Evolutionary conservation across 805 yeast species (phyloP).

Genomic region (Priceomyces fermenticarens): DNA sequence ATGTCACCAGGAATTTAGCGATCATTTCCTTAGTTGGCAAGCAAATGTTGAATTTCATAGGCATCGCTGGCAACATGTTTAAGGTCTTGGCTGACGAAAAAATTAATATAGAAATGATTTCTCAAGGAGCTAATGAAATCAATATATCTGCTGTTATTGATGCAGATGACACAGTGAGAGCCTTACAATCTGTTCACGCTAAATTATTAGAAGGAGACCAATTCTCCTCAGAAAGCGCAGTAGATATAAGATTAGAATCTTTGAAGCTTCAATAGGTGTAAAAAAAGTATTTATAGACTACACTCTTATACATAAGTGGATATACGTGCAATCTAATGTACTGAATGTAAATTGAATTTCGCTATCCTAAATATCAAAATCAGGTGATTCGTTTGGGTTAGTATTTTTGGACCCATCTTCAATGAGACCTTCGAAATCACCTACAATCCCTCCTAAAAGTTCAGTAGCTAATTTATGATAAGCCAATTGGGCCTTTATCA

Average conservation of each 20-base stretch:
- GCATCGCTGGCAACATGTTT: conserved; percentile 97
- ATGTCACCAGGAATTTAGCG: conserved; percentile 81
- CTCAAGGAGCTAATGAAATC: conserved; percentile 97
- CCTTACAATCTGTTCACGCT: conserved; percentile 81
- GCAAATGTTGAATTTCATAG: conserved; percentile 94
- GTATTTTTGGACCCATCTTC: conserved; percentile 36
- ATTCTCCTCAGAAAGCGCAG: conserved; percentile 24
- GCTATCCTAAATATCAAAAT: conserved; percentile 24
- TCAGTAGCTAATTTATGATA: conserved; percentile 75
- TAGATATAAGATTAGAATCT: conserved; percentile 30
- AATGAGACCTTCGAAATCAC: conserved; percentile 59
- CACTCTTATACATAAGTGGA: background rate
- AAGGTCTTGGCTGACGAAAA: conserved; percentile 87
- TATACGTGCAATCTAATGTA: background rate
- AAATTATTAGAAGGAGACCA: conserved; percentile 54
- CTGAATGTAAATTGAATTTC: background rate
- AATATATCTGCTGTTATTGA: conserved; percentile 94
- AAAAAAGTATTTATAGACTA: background rate
- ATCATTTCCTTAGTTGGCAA: conserved; percentile 94
- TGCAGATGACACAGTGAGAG: conserved; percentile 77
- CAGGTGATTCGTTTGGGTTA: conserved; percentile 22
- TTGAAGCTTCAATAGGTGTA: conserved; percentile 15
- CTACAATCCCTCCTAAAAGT: conserved; percentile 60
- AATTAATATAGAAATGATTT: conserved; percentile 95
- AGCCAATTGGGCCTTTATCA: conserved; percentile 75